These are phyloP conservation scores for Sclerotinia trifoliorum DNA, from an alignment of 2,329 filamentous ascomycete genomes.

Conservation along the genomic window DNA sequence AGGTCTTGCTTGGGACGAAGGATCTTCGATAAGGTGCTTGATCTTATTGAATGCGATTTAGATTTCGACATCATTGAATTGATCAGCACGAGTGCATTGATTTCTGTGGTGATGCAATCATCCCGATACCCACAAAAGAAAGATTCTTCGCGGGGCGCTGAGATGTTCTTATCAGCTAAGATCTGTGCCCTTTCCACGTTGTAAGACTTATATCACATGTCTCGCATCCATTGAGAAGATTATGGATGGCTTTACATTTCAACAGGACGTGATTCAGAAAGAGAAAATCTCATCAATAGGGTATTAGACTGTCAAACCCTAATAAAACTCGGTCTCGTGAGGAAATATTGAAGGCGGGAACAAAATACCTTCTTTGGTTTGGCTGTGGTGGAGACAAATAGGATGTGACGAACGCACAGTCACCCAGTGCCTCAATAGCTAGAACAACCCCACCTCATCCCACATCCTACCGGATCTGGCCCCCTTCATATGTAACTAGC, in stretches of 20 bases:
- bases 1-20: too few species aligned
- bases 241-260: too few species aligned
- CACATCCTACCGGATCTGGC: slow-evolving; percentile 5
- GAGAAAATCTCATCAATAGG: background rate
- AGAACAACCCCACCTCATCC: slow-evolving; percentile 5
- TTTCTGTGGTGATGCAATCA: background rate
- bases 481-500: background rate
- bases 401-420: background rate
- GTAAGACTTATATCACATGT: too few species aligned
- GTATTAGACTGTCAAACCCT: background rate
- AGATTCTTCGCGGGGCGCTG: slow-evolving; percentile 4
- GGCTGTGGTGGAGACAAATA: background rate
- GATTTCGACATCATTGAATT: background rate
- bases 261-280: background rate
- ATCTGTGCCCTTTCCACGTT: too few species aligned
- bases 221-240: too few species aligned
- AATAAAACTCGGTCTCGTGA: background rate
- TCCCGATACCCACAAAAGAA: background rate
- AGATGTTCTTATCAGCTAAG: background rate
- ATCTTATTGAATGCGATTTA: background rate
- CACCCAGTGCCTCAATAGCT: slow-evolving; percentile 6
- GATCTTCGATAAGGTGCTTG: background rate
- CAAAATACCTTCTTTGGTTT: background rate
- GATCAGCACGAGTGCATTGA: background rate
- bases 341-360: background rate